A percentile compares a stretch with the other conserved stretches of the same genome.
Evolutionary conservation across 2,329 filamentous ascomycete species (phyloP).

Genomic region (Herpomyces periplanetae): DNA sequence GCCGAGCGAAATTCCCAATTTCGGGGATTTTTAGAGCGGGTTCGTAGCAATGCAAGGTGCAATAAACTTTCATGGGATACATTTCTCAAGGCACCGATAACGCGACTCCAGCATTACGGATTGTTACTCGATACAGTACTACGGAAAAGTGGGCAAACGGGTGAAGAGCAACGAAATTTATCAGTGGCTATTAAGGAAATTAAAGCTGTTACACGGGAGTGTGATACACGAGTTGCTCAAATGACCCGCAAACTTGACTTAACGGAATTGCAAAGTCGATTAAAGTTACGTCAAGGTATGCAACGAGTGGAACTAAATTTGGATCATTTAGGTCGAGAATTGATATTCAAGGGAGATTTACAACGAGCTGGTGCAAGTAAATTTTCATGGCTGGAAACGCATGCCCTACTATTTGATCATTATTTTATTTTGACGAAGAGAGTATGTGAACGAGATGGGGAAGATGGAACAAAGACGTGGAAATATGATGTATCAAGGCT

Average conservation of each 20-base stretch:
- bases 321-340: conserved; percentile 61
- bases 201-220: conserved; percentile 51
- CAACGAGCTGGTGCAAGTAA: conserved; percentile 57
- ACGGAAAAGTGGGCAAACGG: conserved; percentile 43
- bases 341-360: conserved; percentile 58
- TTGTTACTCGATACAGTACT: conserved; percentile 45
- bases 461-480: conserved; percentile 30
- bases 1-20: conserved; percentile 51
- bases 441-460: conserved; percentile 23
- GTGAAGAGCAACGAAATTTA: conserved; percentile 58
- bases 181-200: conserved; percentile 62
- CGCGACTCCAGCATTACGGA: conserved; percentile 56
- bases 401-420: conserved; percentile 76
- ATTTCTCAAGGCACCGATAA: conserved; percentile 70
- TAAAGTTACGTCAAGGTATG: conserved; percentile 56
- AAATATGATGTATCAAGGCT: conserved; percentile 73
- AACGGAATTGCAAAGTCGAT: conserved; percentile 39
- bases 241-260: conserved; percentile 66
- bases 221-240: conserved; percentile 64
- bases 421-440: conserved; percentile 71
- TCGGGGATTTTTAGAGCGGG: conserved; percentile 42
- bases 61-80: conserved; percentile 69
- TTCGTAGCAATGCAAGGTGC: conserved; percentile 34
- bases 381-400: conserved; percentile 72
- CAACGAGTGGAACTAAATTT: conserved; percentile 55